Evolutionary conservation across 148 eudicot species (phyloP).

Genomic region (Amaranthus hypochondriacus): DNA sequence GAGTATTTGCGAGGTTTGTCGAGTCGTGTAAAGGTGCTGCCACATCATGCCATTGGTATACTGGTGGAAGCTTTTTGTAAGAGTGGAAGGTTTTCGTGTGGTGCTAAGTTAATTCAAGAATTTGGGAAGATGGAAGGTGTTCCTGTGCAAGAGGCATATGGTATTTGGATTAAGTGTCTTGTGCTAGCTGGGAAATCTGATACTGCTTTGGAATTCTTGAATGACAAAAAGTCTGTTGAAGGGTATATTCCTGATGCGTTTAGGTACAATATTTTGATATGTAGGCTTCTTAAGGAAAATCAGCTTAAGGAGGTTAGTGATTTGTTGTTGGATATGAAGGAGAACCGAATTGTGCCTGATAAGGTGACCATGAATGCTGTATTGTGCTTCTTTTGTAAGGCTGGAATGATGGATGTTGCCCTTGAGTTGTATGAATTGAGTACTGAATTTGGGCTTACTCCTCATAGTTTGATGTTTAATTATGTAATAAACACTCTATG

Average conservation of each 20-base stretch:
- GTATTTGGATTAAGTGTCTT: constrained; percentile 60
- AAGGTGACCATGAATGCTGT: constrained; percentile 66
- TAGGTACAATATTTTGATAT: constrained; percentile 53
- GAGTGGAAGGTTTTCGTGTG: constrained; percentile 43
- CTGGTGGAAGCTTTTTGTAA: constrained; percentile 61
- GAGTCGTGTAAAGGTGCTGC: constrained; percentile 13
- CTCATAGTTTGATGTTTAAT: constrained; percentile 57
- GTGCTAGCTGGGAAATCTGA: constrained; percentile 50
- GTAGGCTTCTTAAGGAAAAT: constrained; percentile 52
- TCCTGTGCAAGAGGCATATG: constrained; percentile 43
- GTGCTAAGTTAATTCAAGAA: constrained; percentile 52
- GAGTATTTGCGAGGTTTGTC: constrained; percentile 36
- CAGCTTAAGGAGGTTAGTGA: constrained; percentile 67
- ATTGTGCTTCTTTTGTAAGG: constrained; percentile 82
- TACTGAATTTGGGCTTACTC: constrained; percentile 61
- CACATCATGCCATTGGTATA: constrained; percentile 25
- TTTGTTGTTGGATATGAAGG: constrained; percentile 78
- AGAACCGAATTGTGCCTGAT: constrained; percentile 48
- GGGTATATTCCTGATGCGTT: constrained; percentile 66
- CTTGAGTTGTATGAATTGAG: constrained; percentile 52
- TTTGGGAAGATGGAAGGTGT: constrained; percentile 32
- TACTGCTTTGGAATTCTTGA: constrained; percentile 54
- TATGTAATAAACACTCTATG: constrained; percentile 61
- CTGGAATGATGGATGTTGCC: constrained; percentile 72
- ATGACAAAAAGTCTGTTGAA: constrained; percentile 31